These are phyloP conservation scores for Rhypophila decipiens DNA, from an alignment of 495 filamentous ascomycete species.

Conservation along the genomic window DNA sequence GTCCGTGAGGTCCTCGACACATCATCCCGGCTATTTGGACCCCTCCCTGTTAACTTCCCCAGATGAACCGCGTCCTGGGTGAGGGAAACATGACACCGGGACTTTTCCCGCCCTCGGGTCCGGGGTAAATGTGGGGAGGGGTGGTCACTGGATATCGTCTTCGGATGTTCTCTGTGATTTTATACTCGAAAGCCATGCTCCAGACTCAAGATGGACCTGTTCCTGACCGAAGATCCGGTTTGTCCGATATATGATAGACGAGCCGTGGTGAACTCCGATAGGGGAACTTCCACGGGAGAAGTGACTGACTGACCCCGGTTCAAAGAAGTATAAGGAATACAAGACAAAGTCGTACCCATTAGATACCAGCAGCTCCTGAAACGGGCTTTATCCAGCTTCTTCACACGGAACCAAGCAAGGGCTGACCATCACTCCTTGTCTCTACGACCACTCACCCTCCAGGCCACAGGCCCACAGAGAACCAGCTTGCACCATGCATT, in stretches of 20 bases:
- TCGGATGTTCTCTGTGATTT: background rate
- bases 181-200: background rate
- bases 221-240: background rate
- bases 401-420: too few species aligned
- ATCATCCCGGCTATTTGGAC: too few species aligned
- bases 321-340: too few species aligned
- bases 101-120: slow-evolving; percentile 11
- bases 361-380: background rate
- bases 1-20: too few species aligned
- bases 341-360: too few species aligned
- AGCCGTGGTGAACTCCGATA: too few species aligned
- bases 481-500: slow-evolving; percentile 9
- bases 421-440: background rate
- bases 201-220: background rate
- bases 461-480: background rate
- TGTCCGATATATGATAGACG: background rate
- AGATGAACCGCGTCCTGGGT: background rate
- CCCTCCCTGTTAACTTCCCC: too few species aligned
- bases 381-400: too few species aligned
- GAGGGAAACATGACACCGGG: background rate
- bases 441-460: background rate
- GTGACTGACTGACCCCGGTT: too few species aligned
- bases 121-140: slow-evolving; percentile 16
- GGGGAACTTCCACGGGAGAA: too few species aligned
- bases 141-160: background rate